phyloP scores from a whole-genome alignment of 371 early-diverging fungal genomes.

The Circinella umbellata region DNA sequence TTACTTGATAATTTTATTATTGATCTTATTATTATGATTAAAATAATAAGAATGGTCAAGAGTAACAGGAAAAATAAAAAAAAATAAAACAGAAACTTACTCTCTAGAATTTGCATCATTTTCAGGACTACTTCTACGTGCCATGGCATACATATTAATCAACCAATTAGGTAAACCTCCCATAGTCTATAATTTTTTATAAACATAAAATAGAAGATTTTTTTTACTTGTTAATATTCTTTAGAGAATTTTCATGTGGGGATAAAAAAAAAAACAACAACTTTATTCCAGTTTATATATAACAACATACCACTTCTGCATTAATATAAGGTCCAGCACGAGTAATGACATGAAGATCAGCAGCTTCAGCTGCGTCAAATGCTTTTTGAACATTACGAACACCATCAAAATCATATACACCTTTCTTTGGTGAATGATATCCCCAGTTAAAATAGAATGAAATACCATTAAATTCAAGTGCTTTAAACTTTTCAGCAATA shows the following conservation, averaged over 20 bases:
- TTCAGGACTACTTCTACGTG: conserved; percentile 12
- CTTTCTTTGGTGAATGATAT: conserved; percentile 28
- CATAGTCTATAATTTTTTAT: conserved; percentile 2
- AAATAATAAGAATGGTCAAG: no score
- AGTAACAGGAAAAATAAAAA: no score
- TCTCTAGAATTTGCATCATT: conserved; percentile 14
- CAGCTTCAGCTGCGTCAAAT: conserved; percentile 22
- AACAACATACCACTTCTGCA: conserved; percentile 21
- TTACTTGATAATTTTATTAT: no score
- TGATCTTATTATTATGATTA: no score
- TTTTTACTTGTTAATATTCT: no score
- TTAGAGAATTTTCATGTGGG: no score
- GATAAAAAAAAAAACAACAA: no score
- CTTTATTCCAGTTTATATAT: neutral
- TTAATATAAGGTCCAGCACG: conserved; percentile 35
- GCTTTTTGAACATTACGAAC: conserved; percentile 30
- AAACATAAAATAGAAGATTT: neutral
- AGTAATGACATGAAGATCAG: conserved; percentile 26
- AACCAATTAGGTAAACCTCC: conserved; percentile 23
- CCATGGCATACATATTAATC: conserved; percentile 2
- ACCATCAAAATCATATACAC: conserved; percentile 27
- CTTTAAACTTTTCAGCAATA: conserved; percentile 28
- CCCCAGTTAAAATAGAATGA: conserved; percentile 35
- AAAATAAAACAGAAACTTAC: neutral
- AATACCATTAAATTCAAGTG: conserved; percentile 28